Conservation (phyloP, 441 rosid genomes). For the Erodium chrysanthum region DNA sequence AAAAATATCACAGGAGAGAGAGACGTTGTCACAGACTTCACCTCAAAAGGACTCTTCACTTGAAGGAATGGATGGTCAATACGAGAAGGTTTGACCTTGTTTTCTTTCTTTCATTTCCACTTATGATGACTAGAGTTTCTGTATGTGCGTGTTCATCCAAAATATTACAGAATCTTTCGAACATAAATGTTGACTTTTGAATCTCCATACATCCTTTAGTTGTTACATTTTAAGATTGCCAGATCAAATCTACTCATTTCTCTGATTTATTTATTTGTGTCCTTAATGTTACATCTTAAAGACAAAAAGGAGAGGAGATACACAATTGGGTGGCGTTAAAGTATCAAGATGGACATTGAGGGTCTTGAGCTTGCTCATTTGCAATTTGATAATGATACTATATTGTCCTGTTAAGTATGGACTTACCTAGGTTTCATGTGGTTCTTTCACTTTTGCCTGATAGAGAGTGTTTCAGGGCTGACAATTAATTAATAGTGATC, state of each 20-base stretch:
- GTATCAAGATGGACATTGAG: neutral
- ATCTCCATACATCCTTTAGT: neutral
- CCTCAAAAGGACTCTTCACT: conserved; percentile 21
- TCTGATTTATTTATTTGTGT: neutral
- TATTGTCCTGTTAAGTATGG: no score
- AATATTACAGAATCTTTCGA: neutral
- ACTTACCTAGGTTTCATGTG: neutral
- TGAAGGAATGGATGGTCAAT: conserved; percentile 22
- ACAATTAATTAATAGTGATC: no score
- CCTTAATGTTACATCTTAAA: neutral
- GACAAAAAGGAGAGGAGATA: neutral
- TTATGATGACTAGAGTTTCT: neutral
- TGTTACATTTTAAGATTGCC: neutral
- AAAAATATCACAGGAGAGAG: conserved; percentile 22
- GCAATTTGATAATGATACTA: neutral
- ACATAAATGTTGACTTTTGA: neutral
- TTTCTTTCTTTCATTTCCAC: conserved; percentile 4
- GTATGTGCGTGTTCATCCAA: neutral
- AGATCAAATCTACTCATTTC: neutral
- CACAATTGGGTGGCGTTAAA: neutral
- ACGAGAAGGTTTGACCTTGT: conserved; percentile 26
- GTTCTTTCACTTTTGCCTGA: neutral
- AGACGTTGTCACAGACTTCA: conserved; percentile 20
- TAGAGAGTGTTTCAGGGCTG: neutral
- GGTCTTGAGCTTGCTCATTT: neutral